Base-by-base conservation (phyloP, 2,329 filamentous ascomycete species). In the Neonectria magnoliae region DNA sequence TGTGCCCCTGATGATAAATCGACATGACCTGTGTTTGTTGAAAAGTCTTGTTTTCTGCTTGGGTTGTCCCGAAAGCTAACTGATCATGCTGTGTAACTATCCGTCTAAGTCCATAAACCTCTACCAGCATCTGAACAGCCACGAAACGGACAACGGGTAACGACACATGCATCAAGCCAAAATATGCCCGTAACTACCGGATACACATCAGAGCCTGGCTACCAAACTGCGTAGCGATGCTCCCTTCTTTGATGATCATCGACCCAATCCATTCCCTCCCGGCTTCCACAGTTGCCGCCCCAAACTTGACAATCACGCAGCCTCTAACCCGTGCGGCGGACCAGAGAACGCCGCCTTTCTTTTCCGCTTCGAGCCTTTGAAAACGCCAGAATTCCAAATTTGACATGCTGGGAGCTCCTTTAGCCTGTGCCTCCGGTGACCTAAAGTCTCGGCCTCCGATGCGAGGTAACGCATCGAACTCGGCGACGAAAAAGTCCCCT, bases 231-330 rank as follows among this genome's bases (percentile, higher is more conserved):
- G 81, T 78, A 16, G 85, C 80, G 10, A 97, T 83, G 67, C 88
- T 94, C 1, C 92, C 92, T 77, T 97, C 93, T 66, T 88, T 85
- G 50, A 84, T 80, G 51, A 97, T 81, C 87, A 98, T 92, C 7
- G 84, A 84, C 10, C 89, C 88, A 62, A 98, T 84, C 93, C 94
- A 98, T 51, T 87, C 81, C 69, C 92, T 88, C 4, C 91, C 94
- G 27, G 90, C 91, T 77, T 98, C 94, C 25, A 97, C 91, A 48
- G 90, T 91, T 59, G 84, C 85, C 1, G 94, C 93, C 1, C 93
- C 93, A 77, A 98, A 97, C 78, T 98, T 98, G 71, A 98, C 91
- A 27, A 98, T 85, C 4, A 96, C 91, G 74, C 95, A 97, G 4
- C 93, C 91, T 57, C 94, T 86, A 36, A 97, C 89, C 27, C 86